A percentile compares a stretch with the other conserved stretches of the same genome.
These are phyloP conservation scores for Bolboschoenus planiculmis DNA, from an alignment of 176 grass and related monocot species.

Conservation along the genomic window DNA sequence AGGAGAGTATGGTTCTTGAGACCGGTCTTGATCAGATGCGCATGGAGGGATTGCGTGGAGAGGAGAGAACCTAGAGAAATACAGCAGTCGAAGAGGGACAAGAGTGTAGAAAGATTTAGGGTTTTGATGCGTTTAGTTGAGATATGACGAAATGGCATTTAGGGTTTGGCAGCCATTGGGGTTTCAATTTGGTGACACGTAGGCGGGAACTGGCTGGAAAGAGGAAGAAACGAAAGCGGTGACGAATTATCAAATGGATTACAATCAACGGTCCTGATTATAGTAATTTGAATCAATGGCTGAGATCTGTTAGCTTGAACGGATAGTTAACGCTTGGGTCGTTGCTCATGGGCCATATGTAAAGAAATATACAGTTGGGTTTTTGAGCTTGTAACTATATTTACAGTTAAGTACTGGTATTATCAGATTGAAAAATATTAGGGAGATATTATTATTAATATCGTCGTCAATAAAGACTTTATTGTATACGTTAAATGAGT, in stretches of 20 bases:
- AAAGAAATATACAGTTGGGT: background rate
- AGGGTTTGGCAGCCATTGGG: constrained; percentile 7
- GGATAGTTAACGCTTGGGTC: too few relatives aligned
- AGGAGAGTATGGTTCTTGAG: constrained; percentile 43
- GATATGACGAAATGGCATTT: constrained; percentile 15
- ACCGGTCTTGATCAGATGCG: constrained; percentile 49
- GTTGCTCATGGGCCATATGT: too few relatives aligned
- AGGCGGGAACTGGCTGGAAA: background rate
- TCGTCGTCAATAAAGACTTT: too few relatives aligned
- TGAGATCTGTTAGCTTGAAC: background rate
- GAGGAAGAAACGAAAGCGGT: background rate
- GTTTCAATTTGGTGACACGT: background rate
- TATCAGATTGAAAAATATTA: too few relatives aligned
- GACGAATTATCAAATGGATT: background rate
- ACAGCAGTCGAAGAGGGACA: constrained; percentile 36
- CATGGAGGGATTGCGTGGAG: constrained; percentile 38
- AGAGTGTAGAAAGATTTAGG: constrained; percentile 25
- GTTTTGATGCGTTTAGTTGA: background rate
- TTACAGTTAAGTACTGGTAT: too few relatives aligned
- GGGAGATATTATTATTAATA: too few relatives aligned
- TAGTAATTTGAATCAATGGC: background rate
- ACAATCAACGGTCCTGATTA: background rate
- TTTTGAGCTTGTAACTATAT: background rate
- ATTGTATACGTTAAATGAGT: too few relatives aligned
- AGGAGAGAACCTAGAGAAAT: constrained; percentile 20